Conservation (phyloP, 179 eudicot species). For the Sideroxylon spinosum region DNA sequence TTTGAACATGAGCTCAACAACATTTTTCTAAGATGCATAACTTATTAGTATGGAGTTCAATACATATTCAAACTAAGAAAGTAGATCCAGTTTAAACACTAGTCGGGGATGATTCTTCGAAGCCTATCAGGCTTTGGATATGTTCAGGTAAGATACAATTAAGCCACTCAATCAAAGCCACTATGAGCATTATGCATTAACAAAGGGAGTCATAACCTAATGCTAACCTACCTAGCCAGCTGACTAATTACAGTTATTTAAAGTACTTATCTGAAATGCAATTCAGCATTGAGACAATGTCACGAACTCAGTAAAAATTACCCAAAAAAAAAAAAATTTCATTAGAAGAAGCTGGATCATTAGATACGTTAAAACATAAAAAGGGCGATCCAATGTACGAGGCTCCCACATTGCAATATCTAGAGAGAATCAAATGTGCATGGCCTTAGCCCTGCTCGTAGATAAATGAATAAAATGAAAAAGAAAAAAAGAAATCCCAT, state of each 20-base stretch:
- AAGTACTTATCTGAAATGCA: neutral
- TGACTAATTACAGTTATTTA: neutral
- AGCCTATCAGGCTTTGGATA: neutral
- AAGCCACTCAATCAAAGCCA: neutral
- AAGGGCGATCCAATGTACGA: too few relatives aligned
- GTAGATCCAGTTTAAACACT: neutral
- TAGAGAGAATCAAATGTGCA: too few relatives aligned
- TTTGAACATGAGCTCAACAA: neutral
- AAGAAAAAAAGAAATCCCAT: slow-evolving; percentile 2
- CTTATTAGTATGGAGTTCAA: neutral
- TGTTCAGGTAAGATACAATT: neutral
- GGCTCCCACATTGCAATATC: too few relatives aligned
- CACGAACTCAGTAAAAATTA: neutral
- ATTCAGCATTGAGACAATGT: neutral
- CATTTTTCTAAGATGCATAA: neutral
- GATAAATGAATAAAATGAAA: neutral
- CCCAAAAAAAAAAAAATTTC: neutral
- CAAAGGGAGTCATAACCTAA: neutral
- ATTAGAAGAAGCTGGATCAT: neutral
- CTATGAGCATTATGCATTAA: neutral
- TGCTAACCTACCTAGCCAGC: neutral
- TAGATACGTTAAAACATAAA: neutral
- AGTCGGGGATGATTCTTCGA: neutral
- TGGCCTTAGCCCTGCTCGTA: too few relatives aligned
- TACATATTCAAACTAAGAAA: neutral